phyloP scores from a whole-genome alignment of 2,329 filamentous ascomycete species.

The Penicillium sp. region DNA sequence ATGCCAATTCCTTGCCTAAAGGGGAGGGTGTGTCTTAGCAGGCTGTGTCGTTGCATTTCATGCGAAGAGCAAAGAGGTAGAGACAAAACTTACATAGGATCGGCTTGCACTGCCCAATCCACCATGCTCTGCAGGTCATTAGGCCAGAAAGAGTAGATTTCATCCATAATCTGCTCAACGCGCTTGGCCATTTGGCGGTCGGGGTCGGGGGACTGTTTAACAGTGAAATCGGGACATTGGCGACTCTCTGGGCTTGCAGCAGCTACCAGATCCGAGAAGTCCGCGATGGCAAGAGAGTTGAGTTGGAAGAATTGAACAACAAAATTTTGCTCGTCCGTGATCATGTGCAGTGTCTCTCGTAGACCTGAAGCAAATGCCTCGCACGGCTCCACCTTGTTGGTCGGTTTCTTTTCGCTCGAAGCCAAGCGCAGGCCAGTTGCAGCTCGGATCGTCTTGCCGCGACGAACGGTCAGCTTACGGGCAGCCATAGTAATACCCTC shows the following conservation, averaged over 20 bases:
- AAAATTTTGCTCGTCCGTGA: slow-evolving; percentile 96
- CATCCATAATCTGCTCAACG: slow-evolving; percentile 86
- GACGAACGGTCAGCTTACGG: slow-evolving; percentile 89
- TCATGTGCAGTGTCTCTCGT: slow-evolving; percentile 79
- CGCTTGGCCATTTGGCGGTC: slow-evolving; percentile 84
- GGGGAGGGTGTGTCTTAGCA: slow-evolving; percentile 29
- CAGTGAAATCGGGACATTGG: slow-evolving; percentile 72
- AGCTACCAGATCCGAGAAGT: slow-evolving; percentile 82
- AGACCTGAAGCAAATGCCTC: slow-evolving; percentile 82
- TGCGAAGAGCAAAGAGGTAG: slow-evolving; percentile 6
- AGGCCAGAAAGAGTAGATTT: slow-evolving; percentile 82
- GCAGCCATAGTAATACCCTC: slow-evolving; percentile 72
- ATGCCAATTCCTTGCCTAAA: slow-evolving; percentile 85
- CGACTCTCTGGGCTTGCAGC: slow-evolving; percentile 70
- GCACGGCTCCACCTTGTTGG: slow-evolving; percentile 73
- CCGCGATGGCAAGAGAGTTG: slow-evolving; percentile 77
- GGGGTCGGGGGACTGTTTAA: slow-evolving; percentile 81
- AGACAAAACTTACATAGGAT: slow-evolving; percentile 74
- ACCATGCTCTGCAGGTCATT: slow-evolving; percentile 78
- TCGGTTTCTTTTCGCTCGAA: slow-evolving; percentile 61
- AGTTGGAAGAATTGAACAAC: slow-evolving; percentile 96
- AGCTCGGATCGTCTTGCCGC: slow-evolving; percentile 74
- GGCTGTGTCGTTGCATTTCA: not conserved
- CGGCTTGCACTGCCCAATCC: slow-evolving; percentile 79
- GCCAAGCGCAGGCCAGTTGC: slow-evolving; percentile 52